Evolutionary conservation across 345 rosid genomes (phyloP), one percentile per base, ranked within the genome.

Genomic region (Ricinus communis): DNA sequence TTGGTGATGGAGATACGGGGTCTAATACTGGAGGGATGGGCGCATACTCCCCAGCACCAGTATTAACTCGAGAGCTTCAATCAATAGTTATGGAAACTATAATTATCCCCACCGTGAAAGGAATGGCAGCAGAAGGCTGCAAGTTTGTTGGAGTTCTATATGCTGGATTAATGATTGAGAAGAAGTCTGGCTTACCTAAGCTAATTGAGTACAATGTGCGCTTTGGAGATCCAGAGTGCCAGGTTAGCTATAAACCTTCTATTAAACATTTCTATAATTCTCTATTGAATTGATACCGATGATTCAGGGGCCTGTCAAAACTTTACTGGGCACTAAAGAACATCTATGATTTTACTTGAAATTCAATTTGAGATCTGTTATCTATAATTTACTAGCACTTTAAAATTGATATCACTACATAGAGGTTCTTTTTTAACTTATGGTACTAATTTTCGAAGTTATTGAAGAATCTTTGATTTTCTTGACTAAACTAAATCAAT

Each of bases 11-110:
- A 70, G 97, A 95, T 76, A 90, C 86, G 0, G 97, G 97, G 45
- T 96, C 99, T 15, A 92, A 92, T 76, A 95, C 97, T n/a, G 97
- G 99, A 2, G 97, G 97, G 43, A 94, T 91, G 97, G 97, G 98
- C 47, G 97, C 98, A 0, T 91, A 90, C 77, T 94, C 96, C 71
- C 97, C 97, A 14, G 98, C 97, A 12, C 96, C 97, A 0, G 78
- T 91, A 68, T 81, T 94, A 71, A 91, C 97, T 0, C 82, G 84
- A 79, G 91, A 87, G 79, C 81, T 94, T 52, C 84, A 87, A 43
- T 82, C 90, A 33, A 28, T 80, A 70, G 97, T 91, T 57, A 94
- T 94, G 97, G 88, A 92, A 21, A 55, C 89, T 74, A 91, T 94
- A 72, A 90, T 94, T 70, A 83, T 84, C 50, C 97, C 98, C 3